Conservation (phyloP, 225 moss, liverwort and hornwort species). For the Lunularia cruciata region DNA sequence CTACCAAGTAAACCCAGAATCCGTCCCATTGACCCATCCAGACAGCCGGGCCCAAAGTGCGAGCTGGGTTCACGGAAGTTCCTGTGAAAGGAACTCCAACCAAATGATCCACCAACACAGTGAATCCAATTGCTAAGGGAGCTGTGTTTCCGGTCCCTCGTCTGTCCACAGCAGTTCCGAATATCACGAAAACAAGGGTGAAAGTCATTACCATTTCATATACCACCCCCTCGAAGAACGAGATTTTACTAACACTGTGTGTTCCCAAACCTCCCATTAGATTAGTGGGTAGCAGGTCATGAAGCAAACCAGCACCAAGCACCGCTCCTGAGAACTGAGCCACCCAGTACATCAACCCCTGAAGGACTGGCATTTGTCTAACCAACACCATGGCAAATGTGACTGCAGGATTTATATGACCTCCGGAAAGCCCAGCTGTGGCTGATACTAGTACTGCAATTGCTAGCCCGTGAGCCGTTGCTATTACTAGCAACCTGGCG, state of each 20-base stretch:
- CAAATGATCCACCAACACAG: conserved; percentile 28
- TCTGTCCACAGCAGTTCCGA: conserved; percentile 28
- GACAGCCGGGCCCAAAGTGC: conserved; percentile 24
- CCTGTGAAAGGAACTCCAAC: conserved; percentile 31
- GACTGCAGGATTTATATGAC: conserved; percentile 22
- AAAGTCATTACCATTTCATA: conserved; percentile 22
- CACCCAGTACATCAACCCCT: conserved; percentile 8
- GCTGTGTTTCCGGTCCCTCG: conserved; percentile 21
- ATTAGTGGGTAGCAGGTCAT: not conserved
- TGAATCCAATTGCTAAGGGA: conserved; percentile 26
- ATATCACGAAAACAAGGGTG: conserved; percentile 25
- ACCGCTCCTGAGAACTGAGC: conserved; percentile 14
- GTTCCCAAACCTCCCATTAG: not conserved
- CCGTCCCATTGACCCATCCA: conserved; percentile 10
- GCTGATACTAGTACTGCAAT: conserved; percentile 22
- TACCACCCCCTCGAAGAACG: not conserved
- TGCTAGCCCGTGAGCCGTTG: conserved; percentile 23
- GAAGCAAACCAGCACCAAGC: conserved; percentile 15
- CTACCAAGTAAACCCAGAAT: conserved; percentile 28
- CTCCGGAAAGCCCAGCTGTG: conserved; percentile 22
- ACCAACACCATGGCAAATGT: conserved; percentile 19
- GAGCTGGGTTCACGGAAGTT: conserved; percentile 26
- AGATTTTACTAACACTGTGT: not conserved
- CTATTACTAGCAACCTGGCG: conserved; percentile 19
- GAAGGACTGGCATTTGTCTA: not conserved